Evolutionary conservation across 768 basidiomycete species (phyloP).

Genomic region (Terana coerulea): DNA sequence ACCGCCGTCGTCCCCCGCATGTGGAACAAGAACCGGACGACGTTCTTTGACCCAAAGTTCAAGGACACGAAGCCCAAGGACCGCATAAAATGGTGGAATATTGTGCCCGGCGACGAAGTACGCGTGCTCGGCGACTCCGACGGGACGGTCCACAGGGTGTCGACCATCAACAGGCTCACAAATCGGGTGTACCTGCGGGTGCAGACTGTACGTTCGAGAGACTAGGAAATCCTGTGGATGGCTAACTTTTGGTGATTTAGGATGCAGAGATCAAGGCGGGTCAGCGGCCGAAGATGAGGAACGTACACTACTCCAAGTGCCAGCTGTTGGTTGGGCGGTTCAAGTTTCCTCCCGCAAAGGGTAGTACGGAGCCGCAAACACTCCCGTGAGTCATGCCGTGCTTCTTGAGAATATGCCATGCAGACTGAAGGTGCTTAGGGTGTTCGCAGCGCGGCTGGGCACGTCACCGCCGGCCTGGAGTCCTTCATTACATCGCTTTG

Average conservation of each 20-base stretch:
- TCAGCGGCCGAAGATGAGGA: too few species aligned
- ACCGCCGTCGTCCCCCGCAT: conserved; percentile 52
- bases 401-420: not conserved
- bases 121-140: conserved; percentile 62
- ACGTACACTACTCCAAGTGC: conserved; percentile 74
- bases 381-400: conserved; percentile 24
- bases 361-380: conserved; percentile 19
- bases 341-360: conserved; percentile 45
- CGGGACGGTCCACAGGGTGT: conserved; percentile 61
- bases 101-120: conserved; percentile 81
- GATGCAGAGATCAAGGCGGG: too few species aligned
- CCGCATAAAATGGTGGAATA: conserved; percentile 83
- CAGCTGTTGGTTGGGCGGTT: conserved; percentile 73
- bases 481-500: conserved; percentile 47
- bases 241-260: too few species aligned
- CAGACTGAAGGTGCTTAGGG: conserved; percentile 36
- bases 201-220: conserved; percentile 23
- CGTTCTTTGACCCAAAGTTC: conserved; percentile 36
- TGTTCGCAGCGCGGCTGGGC: conserved; percentile 72
- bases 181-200: conserved; percentile 60
- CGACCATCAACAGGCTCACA: conserved; percentile 67
- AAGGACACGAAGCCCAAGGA: conserved; percentile 62
- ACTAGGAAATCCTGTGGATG: too few species aligned
- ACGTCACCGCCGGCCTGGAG: conserved; percentile 61
- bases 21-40: conserved; percentile 43